Conservation (phyloP, 2,329 filamentous ascomycete species). For the Talaromyces sp. region DNA sequence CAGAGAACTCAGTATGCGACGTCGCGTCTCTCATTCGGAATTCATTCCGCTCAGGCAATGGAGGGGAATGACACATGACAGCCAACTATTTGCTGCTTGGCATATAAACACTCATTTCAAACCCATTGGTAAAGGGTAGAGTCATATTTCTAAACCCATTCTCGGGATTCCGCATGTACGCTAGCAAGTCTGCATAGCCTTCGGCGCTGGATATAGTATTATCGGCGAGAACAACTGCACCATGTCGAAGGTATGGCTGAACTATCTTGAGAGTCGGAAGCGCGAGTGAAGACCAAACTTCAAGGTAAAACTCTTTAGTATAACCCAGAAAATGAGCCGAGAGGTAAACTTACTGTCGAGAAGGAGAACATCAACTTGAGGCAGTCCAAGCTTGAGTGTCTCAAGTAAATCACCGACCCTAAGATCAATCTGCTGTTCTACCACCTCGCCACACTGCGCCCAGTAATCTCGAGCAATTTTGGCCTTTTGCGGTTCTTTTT, state of each 20-base stretch:
- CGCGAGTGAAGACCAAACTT: conserved; percentile 57
- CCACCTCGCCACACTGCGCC: conserved; percentile 32
- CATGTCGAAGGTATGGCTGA: conserved; percentile 44
- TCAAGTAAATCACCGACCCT: conserved; percentile 41
- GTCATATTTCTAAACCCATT: conserved; percentile 52
- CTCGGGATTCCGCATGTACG: conserved; percentile 43
- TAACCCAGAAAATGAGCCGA: neutral
- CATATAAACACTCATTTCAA: conserved; percentile 46
- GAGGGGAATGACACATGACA: neutral
- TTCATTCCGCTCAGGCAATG: too few species aligned
- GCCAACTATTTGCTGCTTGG: conserved; percentile 10
- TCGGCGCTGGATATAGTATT: conserved; percentile 43
- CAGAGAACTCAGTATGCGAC: too few species aligned
- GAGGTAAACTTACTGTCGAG: conserved; percentile 29
- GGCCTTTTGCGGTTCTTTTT: conserved; percentile 37
- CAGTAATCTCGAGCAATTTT: conserved; percentile 33
- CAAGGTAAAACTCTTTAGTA: neutral
- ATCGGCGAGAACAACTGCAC: conserved; percentile 51
- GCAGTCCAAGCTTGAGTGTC: conserved; percentile 34
- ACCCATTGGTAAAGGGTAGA: conserved; percentile 48
- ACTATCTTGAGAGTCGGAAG: conserved; percentile 52
- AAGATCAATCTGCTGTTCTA: conserved; percentile 36
- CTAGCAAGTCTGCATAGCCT: conserved; percentile 49
- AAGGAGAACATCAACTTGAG: conserved; percentile 35
- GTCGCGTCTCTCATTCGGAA: too few species aligned